These are phyloP conservation scores for Dryas octopetala DNA, from an alignment of 306 rosid genomes.

Conservation along the genomic window DNA sequence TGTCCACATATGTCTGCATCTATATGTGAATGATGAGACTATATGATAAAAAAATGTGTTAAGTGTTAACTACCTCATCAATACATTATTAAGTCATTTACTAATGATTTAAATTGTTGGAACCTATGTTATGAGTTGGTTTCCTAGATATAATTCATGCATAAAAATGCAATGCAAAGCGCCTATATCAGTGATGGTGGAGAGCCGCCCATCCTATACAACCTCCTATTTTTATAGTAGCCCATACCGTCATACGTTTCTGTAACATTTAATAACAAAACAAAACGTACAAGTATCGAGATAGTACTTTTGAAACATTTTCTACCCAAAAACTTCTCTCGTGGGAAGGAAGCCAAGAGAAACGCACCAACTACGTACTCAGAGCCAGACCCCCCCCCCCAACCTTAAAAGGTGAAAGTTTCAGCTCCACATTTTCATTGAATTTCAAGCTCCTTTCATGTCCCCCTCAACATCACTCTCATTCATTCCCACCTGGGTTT, in stretches of 20 bases:
- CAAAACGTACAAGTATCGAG: conserved; percentile 38
- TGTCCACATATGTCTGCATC: too few relatives aligned
- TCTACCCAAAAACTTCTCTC: conserved; percentile 44
- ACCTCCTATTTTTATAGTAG: conserved; percentile 26
- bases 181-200: conserved; percentile 27
- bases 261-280: conserved; percentile 13
- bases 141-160: not conserved
- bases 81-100: too few relatives aligned
- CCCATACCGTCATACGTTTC: conserved; percentile 48
- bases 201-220: conserved; percentile 30
- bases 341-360: conserved; percentile 33
- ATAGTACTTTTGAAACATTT: conserved; percentile 38
- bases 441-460: conserved; percentile 30
- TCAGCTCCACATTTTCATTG: conserved; percentile 18
- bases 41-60: too few relatives aligned
- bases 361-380: conserved; percentile 48
- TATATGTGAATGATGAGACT: too few relatives aligned
- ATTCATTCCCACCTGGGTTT: conserved; percentile 45
- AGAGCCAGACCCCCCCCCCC: conserved; percentile 21
- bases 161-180: conserved; percentile 1
- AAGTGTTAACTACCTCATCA: too few relatives aligned
- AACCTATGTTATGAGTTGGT: not conserved
- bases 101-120: too few relatives aligned
- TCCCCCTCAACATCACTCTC: conserved; percentile 37
- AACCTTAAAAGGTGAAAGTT: not conserved